A percentile compares a stretch with the other conserved stretches of the same genome.
Evolutionary conservation across 148 eudicot genomes (phyloP).

Genomic region (Fallopia convolvulus): DNA sequence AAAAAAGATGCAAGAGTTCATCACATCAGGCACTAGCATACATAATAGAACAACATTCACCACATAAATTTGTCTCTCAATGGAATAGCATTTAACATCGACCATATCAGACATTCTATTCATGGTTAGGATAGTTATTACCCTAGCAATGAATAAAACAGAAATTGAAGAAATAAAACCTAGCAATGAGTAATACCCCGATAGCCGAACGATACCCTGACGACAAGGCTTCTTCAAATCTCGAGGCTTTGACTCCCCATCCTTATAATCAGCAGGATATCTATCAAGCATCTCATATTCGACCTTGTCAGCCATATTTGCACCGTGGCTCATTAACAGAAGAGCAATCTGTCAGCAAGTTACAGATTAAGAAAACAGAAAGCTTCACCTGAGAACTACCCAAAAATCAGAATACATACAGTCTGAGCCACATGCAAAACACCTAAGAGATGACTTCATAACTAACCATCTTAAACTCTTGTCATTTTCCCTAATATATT

Average conservation of each 20-base stretch:
- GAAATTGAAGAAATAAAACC: too few relatives aligned
- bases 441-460: background rate
- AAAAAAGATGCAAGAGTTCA: too few relatives aligned
- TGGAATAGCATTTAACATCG: too few relatives aligned
- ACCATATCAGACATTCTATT: too few relatives aligned
- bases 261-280: slow-evolving; percentile 38
- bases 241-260: background rate
- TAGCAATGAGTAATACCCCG: too few relatives aligned
- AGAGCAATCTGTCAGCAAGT: slow-evolving; percentile 55
- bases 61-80: too few relatives aligned
- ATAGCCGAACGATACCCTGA: too few relatives aligned
- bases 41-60: too few relatives aligned
- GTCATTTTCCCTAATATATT: background rate
- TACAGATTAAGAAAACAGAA: background rate
- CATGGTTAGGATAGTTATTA: too few relatives aligned
- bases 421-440: background rate
- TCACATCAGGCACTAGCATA: too few relatives aligned
- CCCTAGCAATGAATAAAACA: too few relatives aligned
- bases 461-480: background rate
- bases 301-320: slow-evolving; percentile 91
- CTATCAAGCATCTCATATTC: slow-evolving; percentile 87
- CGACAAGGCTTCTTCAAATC: background rate
- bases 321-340: slow-evolving; percentile 86
- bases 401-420: background rate
- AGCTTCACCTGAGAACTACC: too few relatives aligned